phyloP scores from a whole-genome alignment of 1,284 basidiomycete genomes.

The Cryptococcus sp. region DNA sequence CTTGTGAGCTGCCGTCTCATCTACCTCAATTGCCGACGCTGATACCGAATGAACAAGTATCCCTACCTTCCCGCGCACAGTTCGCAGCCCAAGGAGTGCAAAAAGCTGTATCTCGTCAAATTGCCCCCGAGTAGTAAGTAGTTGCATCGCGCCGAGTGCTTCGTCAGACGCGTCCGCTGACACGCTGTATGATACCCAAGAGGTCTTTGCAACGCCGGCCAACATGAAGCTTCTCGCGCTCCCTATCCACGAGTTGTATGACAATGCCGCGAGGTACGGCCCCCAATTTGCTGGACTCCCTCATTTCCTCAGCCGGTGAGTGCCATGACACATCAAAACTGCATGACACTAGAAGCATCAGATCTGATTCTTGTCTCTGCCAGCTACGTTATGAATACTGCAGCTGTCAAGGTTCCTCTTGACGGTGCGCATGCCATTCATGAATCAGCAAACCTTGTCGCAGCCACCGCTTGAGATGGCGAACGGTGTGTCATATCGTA shows the following conservation, averaged over 20 bases:
- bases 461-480: too few species aligned
- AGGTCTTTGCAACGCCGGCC: conserved; percentile 91
- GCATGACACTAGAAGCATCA: not conserved
- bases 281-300: conserved; percentile 94
- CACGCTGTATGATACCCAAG: conserved; percentile 59
- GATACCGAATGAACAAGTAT: conserved; percentile 63
- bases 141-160: not conserved
- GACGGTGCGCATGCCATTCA: too few species aligned
- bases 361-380: too few species aligned
- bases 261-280: conserved; percentile 92
- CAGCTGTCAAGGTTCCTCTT: too few species aligned
- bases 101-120: conserved; percentile 92
- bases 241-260: conserved; percentile 94
- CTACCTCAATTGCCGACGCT: not conserved
- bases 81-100: conserved; percentile 96
- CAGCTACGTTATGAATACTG: too few species aligned
- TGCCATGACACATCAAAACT: conserved; percentile 7
- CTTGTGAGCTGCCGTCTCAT: conserved; percentile 65
- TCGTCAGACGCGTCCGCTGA: not conserved
- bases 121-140: conserved; percentile 88
- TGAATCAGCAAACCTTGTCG: too few species aligned
- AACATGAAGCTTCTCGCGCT: conserved; percentile 98
- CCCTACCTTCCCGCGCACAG: conserved; percentile 96
- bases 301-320: conserved; percentile 83
- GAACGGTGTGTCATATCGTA: too few species aligned